phyloP scores from a whole-genome alignment of 1,139 yeast species.

The Arxiozyma heterogenica region DNA sequence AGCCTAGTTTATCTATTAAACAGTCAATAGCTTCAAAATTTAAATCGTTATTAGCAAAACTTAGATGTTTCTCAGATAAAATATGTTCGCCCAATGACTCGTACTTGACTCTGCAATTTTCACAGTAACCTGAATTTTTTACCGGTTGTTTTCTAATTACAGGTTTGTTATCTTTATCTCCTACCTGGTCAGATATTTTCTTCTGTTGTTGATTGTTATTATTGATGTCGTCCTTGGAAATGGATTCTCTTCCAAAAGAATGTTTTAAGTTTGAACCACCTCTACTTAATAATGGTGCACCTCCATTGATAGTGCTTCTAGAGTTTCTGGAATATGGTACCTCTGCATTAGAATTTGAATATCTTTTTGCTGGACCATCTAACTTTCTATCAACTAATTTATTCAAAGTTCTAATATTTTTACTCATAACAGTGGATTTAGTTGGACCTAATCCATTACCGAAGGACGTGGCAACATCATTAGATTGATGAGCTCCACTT shows the following conservation, averaged over 20 bases:
- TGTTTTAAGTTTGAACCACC: conserved; percentile 3
- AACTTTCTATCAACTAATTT: conserved; percentile 28
- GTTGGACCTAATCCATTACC: conserved; percentile 32
- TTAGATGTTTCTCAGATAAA: conserved; percentile 58
- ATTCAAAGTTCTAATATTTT: conserved; percentile 25
- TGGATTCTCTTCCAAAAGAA: conserved; percentile 1
- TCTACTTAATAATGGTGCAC: neutral
- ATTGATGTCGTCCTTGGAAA: neutral
- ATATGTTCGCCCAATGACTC: conserved; percentile 76
- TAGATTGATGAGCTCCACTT: conserved; percentile 32
- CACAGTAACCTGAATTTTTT: conserved; percentile 64
- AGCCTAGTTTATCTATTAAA: conserved; percentile 43
- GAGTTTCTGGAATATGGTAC: conserved; percentile 1
- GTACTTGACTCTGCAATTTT: conserved; percentile 83
- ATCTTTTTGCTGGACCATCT: conserved; percentile 10
- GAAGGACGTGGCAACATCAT: conserved; percentile 26
- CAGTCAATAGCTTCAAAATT: conserved; percentile 75
- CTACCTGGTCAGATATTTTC: neutral
- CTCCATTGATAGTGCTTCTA: conserved; percentile 1
- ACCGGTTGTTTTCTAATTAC: conserved; percentile 6
- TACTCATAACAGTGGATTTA: conserved; percentile 29
- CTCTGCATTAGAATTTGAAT: neutral
- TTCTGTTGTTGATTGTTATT: neutral
- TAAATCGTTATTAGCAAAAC: conserved; percentile 63
- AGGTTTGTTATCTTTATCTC: conserved; percentile 3